A percentile compares a stretch with the other conserved stretches of the same genome.
Evolutionary conservation across 805 yeast species (phyloP).

Genomic region (Saccharomyces mikatae): DNA sequence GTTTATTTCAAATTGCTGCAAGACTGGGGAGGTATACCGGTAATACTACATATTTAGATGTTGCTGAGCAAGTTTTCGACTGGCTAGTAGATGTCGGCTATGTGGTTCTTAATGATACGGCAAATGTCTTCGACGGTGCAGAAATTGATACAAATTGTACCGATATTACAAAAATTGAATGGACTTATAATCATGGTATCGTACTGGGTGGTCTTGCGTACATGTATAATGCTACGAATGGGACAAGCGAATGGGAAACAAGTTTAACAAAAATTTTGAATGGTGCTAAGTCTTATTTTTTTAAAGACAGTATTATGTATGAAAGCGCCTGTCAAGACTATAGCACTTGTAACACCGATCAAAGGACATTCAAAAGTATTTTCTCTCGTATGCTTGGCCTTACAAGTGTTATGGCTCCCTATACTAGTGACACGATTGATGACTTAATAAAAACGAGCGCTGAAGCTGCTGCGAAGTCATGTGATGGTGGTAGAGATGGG

Average conservation of each 20-base stretch:
- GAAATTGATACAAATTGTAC: conserved; percentile 52
- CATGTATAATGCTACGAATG: conserved; percentile 54
- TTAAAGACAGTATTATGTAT: conserved; percentile 43
- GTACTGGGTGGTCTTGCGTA: conserved; percentile 63
- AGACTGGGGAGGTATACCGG: conserved; percentile 53
- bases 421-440: conserved; percentile 35
- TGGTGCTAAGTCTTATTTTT: conserved; percentile 44
- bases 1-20: conserved; percentile 54
- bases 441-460: conserved; percentile 45
- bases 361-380: conserved; percentile 66
- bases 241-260: conserved; percentile 40
- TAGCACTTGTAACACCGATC: conserved; percentile 59
- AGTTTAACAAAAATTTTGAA: conserved; percentile 38
- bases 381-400: conserved; percentile 56
- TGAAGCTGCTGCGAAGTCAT: conserved; percentile 57
- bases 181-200: conserved; percentile 69
- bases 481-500: conserved; percentile 67
- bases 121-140: conserved; percentile 69
- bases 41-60: conserved; percentile 42
- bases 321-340: conserved; percentile 52
- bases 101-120: conserved; percentile 43
- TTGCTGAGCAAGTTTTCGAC: conserved; percentile 47
- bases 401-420: conserved; percentile 49
- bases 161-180: conserved; percentile 42
- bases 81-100: conserved; percentile 49